Evolutionary conservation across 164 flowering plant genomes (phyloP), one percentile per base, ranked within the genome.

Genomic region (Aristolochia californica): DNA sequence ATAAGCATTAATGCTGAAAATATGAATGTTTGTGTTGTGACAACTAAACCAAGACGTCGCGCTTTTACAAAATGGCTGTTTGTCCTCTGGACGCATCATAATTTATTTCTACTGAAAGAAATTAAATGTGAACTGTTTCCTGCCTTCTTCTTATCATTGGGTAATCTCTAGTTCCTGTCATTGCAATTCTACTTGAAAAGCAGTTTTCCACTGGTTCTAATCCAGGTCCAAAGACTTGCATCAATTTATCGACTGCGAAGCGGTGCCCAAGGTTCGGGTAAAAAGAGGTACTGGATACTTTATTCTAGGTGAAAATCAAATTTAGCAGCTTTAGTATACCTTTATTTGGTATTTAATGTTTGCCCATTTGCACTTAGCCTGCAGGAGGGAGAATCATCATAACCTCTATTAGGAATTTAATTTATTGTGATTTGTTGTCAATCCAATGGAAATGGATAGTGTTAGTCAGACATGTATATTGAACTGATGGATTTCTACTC

Each of bases 231-330:
- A 58, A 61, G 78, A 47, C 64, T 94, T 45, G 96, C 99, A 56
- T 75, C 86, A 43, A 76, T 94, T 56, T 94, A 94, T 70, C 82
- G 72, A 45, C 64, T 90, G 59, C 70, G 57, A 55, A 87, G 91
- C 80, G 77, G 78, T 55, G 68, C 76, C 70, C 83, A 82, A 67
- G 83, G 86, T 69, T 84, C 86, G 57, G 93, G 96, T 49, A 94
- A 84, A 76, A 90, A 87, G 73, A 84, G 90, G 97, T 28, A 26
- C 12, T 21, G 8, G 14, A 26, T 43, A 40, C 18, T 53, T 34
- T 34, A 34, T 34, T 34, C 40, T 8, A 34, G 40, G 40, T 34
- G 40, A 34, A 34, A 34, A 34, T 34, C 7, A 7, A 34, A 34
- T 34, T n/a, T 34, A 12, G 40, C 40, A 34, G 11, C 10, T 34